A percentile compares a stretch with the other conserved stretches of the same genome.
Conservation (phyloP, 1,284 basidiomycete species). For the Hortiboletus rubellus region DNA sequence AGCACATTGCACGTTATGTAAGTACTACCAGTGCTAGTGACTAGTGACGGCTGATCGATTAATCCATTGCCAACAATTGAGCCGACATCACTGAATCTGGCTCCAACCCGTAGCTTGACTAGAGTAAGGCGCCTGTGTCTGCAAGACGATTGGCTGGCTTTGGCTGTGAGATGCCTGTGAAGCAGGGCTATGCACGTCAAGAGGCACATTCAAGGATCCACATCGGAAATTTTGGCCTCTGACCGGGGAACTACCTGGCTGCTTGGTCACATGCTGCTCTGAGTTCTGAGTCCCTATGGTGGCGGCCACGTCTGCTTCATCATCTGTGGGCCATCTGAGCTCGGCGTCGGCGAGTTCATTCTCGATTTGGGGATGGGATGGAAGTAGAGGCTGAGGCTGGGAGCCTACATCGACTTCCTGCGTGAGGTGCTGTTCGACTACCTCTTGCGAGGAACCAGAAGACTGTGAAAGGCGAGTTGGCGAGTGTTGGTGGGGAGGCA, state of each 20-base stretch:
- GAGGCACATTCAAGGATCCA: slow-evolving; percentile 26
- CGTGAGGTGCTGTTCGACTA: slow-evolving; percentile 33
- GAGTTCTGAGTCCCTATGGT: not conserved
- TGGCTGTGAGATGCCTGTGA: slow-evolving; percentile 22
- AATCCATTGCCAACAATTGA: not conserved
- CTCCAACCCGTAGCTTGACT: slow-evolving; percentile 39
- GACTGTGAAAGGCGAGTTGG: slow-evolving; percentile 19
- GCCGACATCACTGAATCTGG: slow-evolving; percentile 15
- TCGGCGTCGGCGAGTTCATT: slow-evolving; percentile 17
- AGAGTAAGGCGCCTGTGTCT: slow-evolving; percentile 54
- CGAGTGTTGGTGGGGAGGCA: slow-evolving; percentile 9
- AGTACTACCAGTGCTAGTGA: too few species aligned
- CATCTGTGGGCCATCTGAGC: slow-evolving; percentile 33
- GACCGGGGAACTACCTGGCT: not conserved
- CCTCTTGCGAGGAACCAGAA: slow-evolving; percentile 33
- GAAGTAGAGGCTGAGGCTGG: slow-evolving; percentile 7
- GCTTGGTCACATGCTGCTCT: not conserved
- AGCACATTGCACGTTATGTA: not conserved
- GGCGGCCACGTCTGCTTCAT: slow-evolving; percentile 8
- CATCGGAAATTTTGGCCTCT: slow-evolving; percentile 20
- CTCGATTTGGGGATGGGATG: slow-evolving; percentile 1
- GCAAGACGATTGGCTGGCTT: slow-evolving; percentile 34
- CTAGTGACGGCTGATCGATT: not conserved
- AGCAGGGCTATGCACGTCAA: slow-evolving; percentile 3
- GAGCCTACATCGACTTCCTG: slow-evolving; percentile 22